phyloP scores from a whole-genome alignment of 2,329 filamentous ascomycete genomes.

The Trichophyton benhamiae region DNA sequence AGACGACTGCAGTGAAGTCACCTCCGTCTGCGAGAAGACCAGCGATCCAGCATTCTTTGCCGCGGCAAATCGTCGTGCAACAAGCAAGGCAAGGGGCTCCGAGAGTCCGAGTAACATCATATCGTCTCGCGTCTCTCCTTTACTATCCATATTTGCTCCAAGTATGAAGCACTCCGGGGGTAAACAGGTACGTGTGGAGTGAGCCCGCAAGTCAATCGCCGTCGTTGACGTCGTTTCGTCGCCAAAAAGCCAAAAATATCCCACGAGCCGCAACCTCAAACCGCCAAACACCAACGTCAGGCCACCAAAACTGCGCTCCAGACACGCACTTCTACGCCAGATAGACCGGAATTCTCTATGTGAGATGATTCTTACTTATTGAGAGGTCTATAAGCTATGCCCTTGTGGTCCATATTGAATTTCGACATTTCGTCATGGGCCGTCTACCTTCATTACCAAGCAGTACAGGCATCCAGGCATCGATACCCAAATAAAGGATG shows the following conservation, averaged over 20 bases:
- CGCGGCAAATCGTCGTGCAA: slow-evolving; percentile 24
- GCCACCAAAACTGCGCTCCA: background rate
- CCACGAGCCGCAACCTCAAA: background rate
- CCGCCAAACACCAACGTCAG: background rate
- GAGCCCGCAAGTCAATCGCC: background rate
- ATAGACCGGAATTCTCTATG: background rate
- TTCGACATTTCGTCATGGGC: background rate
- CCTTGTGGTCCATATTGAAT: background rate
- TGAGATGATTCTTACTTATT: background rate
- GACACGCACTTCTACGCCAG: background rate
- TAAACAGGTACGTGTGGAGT: background rate
- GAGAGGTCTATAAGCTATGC: background rate
- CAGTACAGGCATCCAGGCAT: background rate
- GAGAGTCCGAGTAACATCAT: slow-evolving; percentile 27
- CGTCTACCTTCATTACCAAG: background rate
- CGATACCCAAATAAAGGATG: background rate
- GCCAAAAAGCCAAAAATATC: background rate
- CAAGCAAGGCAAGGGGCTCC: slow-evolving; percentile 26
- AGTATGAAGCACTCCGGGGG: background rate
- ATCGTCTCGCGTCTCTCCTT: background rate
- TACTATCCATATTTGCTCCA: background rate
- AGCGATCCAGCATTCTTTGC: slow-evolving; percentile 28
- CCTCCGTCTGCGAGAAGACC: slow-evolving; percentile 30
- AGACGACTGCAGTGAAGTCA: slow-evolving; percentile 24
- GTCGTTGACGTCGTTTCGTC: background rate